Evolutionary conservation across 495 filamentous ascomycete genomes (phyloP).

Genomic region (Aspergillus wentii): DNA sequence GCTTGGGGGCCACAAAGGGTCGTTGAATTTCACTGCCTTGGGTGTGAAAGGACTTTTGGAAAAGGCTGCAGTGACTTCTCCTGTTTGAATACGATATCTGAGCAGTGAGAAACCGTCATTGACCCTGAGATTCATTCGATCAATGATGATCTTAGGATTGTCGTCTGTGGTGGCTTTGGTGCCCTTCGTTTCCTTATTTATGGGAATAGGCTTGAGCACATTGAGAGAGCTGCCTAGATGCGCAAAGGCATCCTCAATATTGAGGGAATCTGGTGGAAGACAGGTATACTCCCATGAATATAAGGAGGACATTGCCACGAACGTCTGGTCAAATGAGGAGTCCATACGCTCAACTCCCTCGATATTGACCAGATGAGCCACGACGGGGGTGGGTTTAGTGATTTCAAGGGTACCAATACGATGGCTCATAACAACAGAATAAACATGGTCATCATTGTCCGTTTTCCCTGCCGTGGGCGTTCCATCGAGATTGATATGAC

Average conservation of each 20-base stretch:
- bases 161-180: too few species aligned
- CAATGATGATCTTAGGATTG: too few species aligned
- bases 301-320: slow-evolving; percentile 34
- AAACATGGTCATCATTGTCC: slow-evolving; percentile 7
- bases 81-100: slow-evolving; percentile 16
- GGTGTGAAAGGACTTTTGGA: not conserved
- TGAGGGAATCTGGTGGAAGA: slow-evolving; percentile 28
- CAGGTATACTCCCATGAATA: slow-evolving; percentile 41
- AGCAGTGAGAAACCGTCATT: slow-evolving; percentile 29
- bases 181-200: slow-evolving; percentile 6
- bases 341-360: slow-evolving; percentile 20
- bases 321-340: not conserved
- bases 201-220: not conserved
- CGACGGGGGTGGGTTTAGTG: slow-evolving; percentile 8
- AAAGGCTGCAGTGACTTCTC: slow-evolving; percentile 3
- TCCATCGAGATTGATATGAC: slow-evolving; percentile 32
- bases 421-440: slow-evolving; percentile 25
- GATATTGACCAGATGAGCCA: slow-evolving; percentile 36
- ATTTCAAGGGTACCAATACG: slow-evolving; percentile 24
- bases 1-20: not conserved
- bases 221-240: slow-evolving; percentile 7
- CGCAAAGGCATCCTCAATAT: slow-evolving; percentile 20
- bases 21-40: too few species aligned
- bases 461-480: slow-evolving; percentile 25
- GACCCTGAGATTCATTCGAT: not conserved